phyloP scores from a whole-genome alignment of 352 stramenopile species.

The Globisporangium paddicum region DNA sequence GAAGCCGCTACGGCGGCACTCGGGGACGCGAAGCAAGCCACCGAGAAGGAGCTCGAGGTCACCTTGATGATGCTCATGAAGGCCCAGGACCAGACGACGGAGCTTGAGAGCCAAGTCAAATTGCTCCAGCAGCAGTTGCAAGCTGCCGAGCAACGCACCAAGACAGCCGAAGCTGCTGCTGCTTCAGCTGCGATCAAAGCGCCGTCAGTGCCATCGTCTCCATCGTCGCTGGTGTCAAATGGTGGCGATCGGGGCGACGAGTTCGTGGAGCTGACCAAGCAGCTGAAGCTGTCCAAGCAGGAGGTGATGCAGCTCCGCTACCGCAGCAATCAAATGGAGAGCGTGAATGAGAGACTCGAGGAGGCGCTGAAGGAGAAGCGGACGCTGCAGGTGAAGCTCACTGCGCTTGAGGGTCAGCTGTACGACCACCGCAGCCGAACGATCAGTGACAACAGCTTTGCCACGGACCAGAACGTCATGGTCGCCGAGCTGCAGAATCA shows the following conservation, averaged over 20 bases:
- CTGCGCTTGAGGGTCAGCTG: conserved; percentile 65
- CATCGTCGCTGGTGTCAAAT: conserved; percentile 17
- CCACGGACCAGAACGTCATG: conserved; percentile 28
- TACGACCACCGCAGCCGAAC: conserved; percentile 70
- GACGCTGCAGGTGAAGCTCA: conserved; percentile 75
- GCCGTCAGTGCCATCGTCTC: conserved; percentile 3
- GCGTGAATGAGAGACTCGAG: conserved; percentile 59
- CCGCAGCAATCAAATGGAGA: conserved; percentile 75
- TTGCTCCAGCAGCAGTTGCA: conserved; percentile 46
- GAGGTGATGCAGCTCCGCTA: conserved; percentile 84
- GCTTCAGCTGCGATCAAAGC: neutral
- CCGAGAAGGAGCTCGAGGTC: conserved; percentile 21
- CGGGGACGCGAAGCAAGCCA: conserved; percentile 11
- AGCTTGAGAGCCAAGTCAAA: conserved; percentile 22
- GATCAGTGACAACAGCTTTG: conserved; percentile 50
- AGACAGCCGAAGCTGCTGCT: neutral
- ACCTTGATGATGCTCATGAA: conserved; percentile 19
- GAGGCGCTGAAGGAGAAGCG: conserved; percentile 76
- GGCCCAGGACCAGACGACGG: conserved; percentile 20
- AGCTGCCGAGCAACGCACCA: conserved; percentile 18
- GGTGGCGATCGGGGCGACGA: conserved; percentile 26
- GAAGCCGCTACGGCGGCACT: conserved; percentile 6
- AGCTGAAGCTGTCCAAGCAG: conserved; percentile 72
- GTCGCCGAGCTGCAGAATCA: conserved; percentile 50
- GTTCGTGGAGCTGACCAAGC: conserved; percentile 58